A percentile compares a stretch with the other conserved stretches of the same genome.
These are phyloP conservation scores for Lotus japonicus DNA, from an alignment of 306 rosid species.

Conservation along the genomic window DNA sequence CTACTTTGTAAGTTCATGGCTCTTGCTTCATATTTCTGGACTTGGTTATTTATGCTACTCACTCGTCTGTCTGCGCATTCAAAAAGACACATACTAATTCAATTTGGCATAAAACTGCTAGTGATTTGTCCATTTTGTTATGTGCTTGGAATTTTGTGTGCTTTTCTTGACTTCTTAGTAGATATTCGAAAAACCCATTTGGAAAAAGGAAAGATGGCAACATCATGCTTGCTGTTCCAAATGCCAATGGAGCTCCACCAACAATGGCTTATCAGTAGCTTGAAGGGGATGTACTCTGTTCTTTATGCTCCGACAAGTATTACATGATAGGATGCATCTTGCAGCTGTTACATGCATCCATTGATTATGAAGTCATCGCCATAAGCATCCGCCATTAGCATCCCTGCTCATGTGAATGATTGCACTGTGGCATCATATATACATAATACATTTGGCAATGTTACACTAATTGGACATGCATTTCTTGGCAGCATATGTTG, in stretches of 20 bases:
- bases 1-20: not conserved
- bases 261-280: conserved; percentile 77
- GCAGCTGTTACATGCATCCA: conserved; percentile 99
- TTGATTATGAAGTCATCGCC: conserved; percentile 91
- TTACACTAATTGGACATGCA: conserved; percentile 69
- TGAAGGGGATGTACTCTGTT: conserved; percentile 98
- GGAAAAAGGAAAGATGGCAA: conserved; percentile 84
- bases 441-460: conserved; percentile 66
- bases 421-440: conserved; percentile 86
- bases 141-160: conserved; percentile 12
- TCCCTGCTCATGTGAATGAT: conserved; percentile 76
- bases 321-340: conserved; percentile 95
- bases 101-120: not conserved
- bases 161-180: conserved; percentile 54
- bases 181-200: conserved; percentile 93
- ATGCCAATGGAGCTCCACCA: conserved; percentile 65
- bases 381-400: conserved; percentile 88
- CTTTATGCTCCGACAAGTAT: conserved; percentile 68
- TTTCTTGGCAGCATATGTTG: conserved; percentile 50
- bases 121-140: conserved; percentile 9
- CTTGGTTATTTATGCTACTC: not conserved
- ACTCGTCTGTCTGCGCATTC: not conserved
- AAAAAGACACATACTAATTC: not conserved
- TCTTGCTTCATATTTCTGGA: not conserved
- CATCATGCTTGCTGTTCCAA: conserved; percentile 42